A percentile compares a stretch with the other conserved stretches of the same genome.
phyloP scores from a whole-genome alignment of 257 asterid genomes.

The Solanum clarkiae region DNA sequence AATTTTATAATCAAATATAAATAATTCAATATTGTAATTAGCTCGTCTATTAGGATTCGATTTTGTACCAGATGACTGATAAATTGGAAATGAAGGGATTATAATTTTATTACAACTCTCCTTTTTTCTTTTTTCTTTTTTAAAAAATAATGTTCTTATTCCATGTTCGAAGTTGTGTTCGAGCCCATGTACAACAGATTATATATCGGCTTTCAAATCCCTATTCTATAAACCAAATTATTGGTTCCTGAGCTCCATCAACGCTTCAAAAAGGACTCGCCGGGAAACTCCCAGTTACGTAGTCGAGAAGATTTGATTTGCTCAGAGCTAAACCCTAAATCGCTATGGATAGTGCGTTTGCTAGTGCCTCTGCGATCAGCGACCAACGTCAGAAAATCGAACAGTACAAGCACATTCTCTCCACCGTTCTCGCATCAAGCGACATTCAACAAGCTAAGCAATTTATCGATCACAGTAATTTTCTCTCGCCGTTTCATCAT shows the following conservation, averaged over 20 bases:
- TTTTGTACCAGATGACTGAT: background rate
- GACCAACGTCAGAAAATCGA: constrained; percentile 97
- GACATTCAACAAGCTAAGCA: constrained; percentile 57
- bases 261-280: background rate
- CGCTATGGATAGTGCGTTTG: constrained; percentile 75
- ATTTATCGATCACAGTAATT: constrained; percentile 78
- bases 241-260: background rate
- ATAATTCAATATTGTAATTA: background rate
- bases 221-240: background rate
- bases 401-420: constrained; percentile 82
- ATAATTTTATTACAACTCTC: background rate
- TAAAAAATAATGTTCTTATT: background rate
- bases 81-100: background rate
- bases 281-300: background rate
- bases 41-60: background rate
- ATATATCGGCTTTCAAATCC: background rate
- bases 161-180: background rate
- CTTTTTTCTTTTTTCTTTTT: no score
- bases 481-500: background rate
- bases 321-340: constrained; percentile 1
- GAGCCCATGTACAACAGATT: background rate
- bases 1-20: background rate
- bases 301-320: background rate
- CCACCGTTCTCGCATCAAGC: constrained; percentile 67
- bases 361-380: constrained; percentile 75